phyloP scores from a whole-genome alignment of 768 basidiomycete genomes.

The Clitopilus passeckerianus region DNA sequence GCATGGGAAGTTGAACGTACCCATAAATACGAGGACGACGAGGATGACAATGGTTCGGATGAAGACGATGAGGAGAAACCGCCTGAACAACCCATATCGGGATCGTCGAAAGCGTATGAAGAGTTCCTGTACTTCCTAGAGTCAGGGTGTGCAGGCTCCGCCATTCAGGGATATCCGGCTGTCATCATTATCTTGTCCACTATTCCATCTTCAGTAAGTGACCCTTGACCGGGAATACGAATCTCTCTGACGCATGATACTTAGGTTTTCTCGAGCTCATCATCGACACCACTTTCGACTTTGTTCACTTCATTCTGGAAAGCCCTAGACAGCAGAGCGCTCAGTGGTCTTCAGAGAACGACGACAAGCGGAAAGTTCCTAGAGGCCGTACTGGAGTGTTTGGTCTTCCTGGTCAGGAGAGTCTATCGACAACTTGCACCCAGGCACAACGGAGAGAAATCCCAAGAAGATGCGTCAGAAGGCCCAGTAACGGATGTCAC shows the following conservation, averaged over 20 bases:
- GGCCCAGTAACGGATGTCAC: slow-evolving; percentile 6
- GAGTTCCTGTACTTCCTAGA: slow-evolving; percentile 80
- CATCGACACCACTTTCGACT: slow-evolving; percentile 29
- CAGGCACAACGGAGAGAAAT: background rate
- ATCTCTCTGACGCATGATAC: background rate
- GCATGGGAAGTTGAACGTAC: slow-evolving; percentile 54
- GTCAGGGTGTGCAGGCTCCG: slow-evolving; percentile 74
- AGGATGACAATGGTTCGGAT: slow-evolving; percentile 4
- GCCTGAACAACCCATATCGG: slow-evolving; percentile 1
- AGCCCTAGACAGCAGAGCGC: slow-evolving; percentile 64
- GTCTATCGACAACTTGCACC: slow-evolving; percentile 15
- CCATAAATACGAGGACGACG: slow-evolving; percentile 26
- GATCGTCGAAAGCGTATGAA: slow-evolving; percentile 44
- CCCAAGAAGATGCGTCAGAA: too few relatives aligned
- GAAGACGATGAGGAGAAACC: slow-evolving; percentile 20
- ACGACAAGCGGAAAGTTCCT: slow-evolving; percentile 61
- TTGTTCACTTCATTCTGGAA: slow-evolving; percentile 82
- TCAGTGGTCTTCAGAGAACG: slow-evolving; percentile 51
- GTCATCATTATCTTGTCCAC: slow-evolving; percentile 80
- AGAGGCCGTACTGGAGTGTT: slow-evolving; percentile 64
- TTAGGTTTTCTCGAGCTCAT: slow-evolving; percentile 18
- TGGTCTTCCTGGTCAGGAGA: slow-evolving; percentile 50
- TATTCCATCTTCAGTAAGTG: slow-evolving; percentile 59
- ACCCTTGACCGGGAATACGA: slow-evolving; percentile 1
- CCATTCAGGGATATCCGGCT: slow-evolving; percentile 76